Percentiles rank a stretch among this genome's conserved stretches.
Conservation (phyloP, 805 yeast species). For the Suhomyces vadensis region DNA sequence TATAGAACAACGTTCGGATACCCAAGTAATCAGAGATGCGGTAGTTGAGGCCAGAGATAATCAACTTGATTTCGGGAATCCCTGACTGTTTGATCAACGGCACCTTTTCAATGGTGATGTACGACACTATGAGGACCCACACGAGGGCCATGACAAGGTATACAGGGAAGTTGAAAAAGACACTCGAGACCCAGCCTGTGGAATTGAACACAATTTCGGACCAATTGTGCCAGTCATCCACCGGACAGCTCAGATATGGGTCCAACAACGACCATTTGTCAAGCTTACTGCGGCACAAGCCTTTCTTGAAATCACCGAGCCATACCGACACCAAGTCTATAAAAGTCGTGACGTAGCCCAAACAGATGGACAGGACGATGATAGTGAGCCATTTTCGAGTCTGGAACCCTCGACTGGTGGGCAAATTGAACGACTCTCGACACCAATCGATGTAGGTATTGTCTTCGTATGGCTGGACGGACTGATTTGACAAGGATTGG, state of each 20-base stretch:
- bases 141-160: slow-evolving; percentile 30
- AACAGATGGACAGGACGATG: slow-evolving; percentile 42
- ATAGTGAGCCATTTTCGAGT: slow-evolving; percentile 50
- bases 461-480: slow-evolving; percentile 30
- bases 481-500: background rate
- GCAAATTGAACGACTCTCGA: slow-evolving; percentile 36
- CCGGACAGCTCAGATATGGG: slow-evolving; percentile 47
- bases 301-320: slow-evolving; percentile 54
- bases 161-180: slow-evolving; percentile 37
- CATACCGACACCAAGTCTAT: slow-evolving; percentile 52
- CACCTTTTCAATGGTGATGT: slow-evolving; percentile 26
- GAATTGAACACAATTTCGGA: slow-evolving; percentile 28
- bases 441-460: slow-evolving; percentile 55
- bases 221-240: slow-evolving; percentile 43
- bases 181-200: slow-evolving; percentile 17
- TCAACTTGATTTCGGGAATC: slow-evolving; percentile 69
- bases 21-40: slow-evolving; percentile 49
- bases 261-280: slow-evolving; percentile 43
- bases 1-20: slow-evolving; percentile 50
- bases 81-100: slow-evolving; percentile 52
- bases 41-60: slow-evolving; percentile 65
- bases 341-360: slow-evolving; percentile 50
- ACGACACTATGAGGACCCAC: slow-evolving; percentile 29
- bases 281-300: slow-evolving; percentile 45
- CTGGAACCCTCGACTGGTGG: slow-evolving; percentile 15